Evolutionary conservation across 176 grass and related monocot species (phyloP).

Genomic region (Aegilops umbellulata): DNA sequence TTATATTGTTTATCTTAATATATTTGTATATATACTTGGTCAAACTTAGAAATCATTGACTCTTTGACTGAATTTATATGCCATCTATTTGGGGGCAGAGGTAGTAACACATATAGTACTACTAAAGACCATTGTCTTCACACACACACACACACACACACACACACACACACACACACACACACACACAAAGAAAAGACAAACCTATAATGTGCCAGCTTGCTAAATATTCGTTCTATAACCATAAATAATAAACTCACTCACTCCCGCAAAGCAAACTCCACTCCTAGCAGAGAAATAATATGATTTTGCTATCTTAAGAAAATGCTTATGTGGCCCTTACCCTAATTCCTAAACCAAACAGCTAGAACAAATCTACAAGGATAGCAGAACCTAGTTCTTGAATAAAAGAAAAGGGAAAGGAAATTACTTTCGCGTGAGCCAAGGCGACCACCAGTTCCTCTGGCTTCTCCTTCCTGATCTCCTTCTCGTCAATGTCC

Average conservation of each 20-base stretch:
- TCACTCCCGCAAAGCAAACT: background rate
- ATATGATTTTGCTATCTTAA: background rate
- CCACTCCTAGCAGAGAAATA: background rate
- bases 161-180: background rate
- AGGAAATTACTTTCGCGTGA: constrained; percentile 71
- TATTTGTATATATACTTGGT: too few relatives aligned
- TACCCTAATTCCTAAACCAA: background rate
- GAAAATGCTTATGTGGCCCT: background rate
- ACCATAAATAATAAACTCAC: background rate
- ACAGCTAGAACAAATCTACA: background rate
- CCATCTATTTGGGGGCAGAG: too few relatives aligned
- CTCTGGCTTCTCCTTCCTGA: constrained; percentile 77
- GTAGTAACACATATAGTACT: background rate
- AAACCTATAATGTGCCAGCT: background rate
- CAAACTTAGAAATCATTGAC: too few relatives aligned
- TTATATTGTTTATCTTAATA: too few relatives aligned
- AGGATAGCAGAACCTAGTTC: background rate
- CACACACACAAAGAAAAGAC: background rate
- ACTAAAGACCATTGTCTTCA: constrained; percentile 6
- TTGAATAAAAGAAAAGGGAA: background rate
- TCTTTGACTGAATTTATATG: too few relatives aligned
- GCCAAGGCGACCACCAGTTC: constrained; percentile 80
- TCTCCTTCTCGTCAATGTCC: constrained; percentile 87
- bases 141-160: background rate
- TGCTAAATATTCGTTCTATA: background rate